A percentile compares a stretch with the other conserved stretches of the same genome.
Evolutionary conservation across 1,139 yeast genomes (phyloP).

Genomic region (Taphrina populina): DNA sequence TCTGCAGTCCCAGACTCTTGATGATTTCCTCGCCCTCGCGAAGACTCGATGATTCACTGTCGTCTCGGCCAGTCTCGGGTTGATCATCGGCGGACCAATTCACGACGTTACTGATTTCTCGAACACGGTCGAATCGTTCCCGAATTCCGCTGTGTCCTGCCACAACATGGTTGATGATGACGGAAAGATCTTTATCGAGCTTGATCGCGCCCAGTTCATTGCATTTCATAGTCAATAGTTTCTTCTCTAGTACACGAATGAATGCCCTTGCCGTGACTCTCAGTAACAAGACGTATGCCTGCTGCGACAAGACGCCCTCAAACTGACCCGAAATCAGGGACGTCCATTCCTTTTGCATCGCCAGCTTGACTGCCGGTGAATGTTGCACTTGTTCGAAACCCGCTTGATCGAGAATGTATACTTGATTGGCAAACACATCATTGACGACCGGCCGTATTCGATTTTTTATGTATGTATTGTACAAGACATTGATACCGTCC

Average conservation of each 20-base stretch:
- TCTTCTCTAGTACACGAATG: slow-evolving; percentile 61
- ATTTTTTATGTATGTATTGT: slow-evolving; percentile 20
- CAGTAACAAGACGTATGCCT: slow-evolving; percentile 54
- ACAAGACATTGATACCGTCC: slow-evolving; percentile 24
- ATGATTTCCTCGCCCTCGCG: slow-evolving; percentile 18
- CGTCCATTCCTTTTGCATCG: slow-evolving; percentile 44
- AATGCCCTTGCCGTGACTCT: slow-evolving; percentile 54
- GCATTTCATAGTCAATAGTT: slow-evolving; percentile 64
- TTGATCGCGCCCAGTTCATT: slow-evolving; percentile 83
- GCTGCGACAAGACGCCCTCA: slow-evolving; percentile 60
- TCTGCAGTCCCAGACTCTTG: slow-evolving; percentile 3
- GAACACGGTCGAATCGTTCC: slow-evolving; percentile 29
- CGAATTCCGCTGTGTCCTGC: slow-evolving; percentile 1
- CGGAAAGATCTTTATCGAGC: slow-evolving; percentile 77
- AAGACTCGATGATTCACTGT: slow-evolving; percentile 3
- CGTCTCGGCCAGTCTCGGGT: slow-evolving; percentile 6
- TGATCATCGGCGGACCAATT: slow-evolving; percentile 27
- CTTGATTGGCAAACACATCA: slow-evolving; percentile 3
- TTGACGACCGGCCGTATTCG: slow-evolving; percentile 16
- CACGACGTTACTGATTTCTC: slow-evolving; percentile 24
- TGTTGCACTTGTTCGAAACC: slow-evolving; percentile 21
- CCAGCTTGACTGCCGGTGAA: background rate
- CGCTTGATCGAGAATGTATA: slow-evolving; percentile 10
- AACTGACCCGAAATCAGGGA: slow-evolving; percentile 60
- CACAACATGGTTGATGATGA: slow-evolving; percentile 51